These are phyloP conservation scores for Aspergillus fumigatiaffinis DNA, from an alignment of 2,329 filamentous ascomycete species.

Conservation along the genomic window DNA sequence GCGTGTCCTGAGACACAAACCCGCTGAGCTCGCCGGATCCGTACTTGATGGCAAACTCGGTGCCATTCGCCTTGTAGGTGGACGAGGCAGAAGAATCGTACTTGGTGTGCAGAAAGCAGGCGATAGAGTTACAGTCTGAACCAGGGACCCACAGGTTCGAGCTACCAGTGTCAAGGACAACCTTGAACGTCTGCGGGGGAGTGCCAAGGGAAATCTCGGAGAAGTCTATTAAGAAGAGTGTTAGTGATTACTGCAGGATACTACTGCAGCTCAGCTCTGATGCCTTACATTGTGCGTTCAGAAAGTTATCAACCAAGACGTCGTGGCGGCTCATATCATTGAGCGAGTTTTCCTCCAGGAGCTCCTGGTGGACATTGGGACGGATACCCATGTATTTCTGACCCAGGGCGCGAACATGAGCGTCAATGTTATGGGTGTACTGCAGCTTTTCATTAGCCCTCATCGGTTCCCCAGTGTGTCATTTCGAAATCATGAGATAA, in stretches of 20 bases:
- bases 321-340: slow-evolving; percentile 66
- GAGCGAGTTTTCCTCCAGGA: slow-evolving; percentile 73
- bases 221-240: slow-evolving; percentile 65
- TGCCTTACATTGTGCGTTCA: slow-evolving; percentile 93
- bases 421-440: slow-evolving; percentile 73
- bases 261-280: not conserved
- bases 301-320: slow-evolving; percentile 91
- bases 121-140: slow-evolving; percentile 84
- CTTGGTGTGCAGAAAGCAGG: slow-evolving; percentile 95
- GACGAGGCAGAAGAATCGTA: slow-evolving; percentile 89
- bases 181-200: slow-evolving; percentile 94
- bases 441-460: slow-evolving; percentile 31
- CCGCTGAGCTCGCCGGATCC: slow-evolving; percentile 92
- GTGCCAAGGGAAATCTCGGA: slow-evolving; percentile 91
- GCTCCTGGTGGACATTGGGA: slow-evolving; percentile 64
- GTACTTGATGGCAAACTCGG: slow-evolving; percentile 87
- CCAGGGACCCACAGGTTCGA: slow-evolving; percentile 99
- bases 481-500: not conserved
- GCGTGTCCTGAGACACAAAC: slow-evolving; percentile 83
- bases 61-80: slow-evolving; percentile 91
- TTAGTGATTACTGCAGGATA: slow-evolving; percentile 7
- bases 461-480: not conserved
- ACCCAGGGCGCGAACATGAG: slow-evolving; percentile 75
- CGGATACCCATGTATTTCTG: slow-evolving; percentile 95
- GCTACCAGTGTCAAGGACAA: slow-evolving; percentile 95